Percentiles rank a stretch among this genome's conserved stretches.
Conservation (phyloP, 1,284 basidiomycete genomes). For the Taiwanofungus camphoratus region DNA sequence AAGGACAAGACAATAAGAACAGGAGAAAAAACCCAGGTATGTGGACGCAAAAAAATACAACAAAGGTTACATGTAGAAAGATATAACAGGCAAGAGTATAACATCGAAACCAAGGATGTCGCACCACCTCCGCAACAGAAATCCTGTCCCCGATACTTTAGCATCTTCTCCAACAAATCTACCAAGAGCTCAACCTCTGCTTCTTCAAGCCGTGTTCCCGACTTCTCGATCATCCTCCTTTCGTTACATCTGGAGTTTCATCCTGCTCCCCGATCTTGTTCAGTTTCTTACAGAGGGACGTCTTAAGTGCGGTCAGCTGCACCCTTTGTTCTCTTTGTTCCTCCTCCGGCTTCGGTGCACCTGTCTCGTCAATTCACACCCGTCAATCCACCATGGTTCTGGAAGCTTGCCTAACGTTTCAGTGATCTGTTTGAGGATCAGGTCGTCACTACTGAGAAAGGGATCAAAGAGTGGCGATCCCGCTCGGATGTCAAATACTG, state of each 20-base stretch:
- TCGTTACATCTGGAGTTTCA: constrained; percentile 8
- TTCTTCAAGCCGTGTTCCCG: constrained; percentile 23
- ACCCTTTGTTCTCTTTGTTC: background rate
- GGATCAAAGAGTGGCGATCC: constrained; percentile 8
- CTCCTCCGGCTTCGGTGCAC: constrained; percentile 1
- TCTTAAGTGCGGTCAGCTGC: constrained; percentile 1
- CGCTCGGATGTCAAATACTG: constrained; percentile 8
- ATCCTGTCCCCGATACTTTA: constrained; percentile 36
- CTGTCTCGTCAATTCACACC: constrained; percentile 7
- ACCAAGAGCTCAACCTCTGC: constrained; percentile 30
- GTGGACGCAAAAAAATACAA: too few species aligned
- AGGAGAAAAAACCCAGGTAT: too few species aligned
- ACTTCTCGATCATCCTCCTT: constrained; percentile 29
- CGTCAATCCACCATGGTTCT: constrained; percentile 6
- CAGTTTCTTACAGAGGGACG: constrained; percentile 24
- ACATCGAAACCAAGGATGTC: constrained; percentile 40
- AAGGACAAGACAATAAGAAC: too few species aligned
- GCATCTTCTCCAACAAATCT: constrained; percentile 34
- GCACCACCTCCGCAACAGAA: constrained; percentile 27
- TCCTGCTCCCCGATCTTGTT: constrained; percentile 24
- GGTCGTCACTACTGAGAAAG: constrained; percentile 4
- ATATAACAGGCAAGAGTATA: too few species aligned
- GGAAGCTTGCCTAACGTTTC: constrained; percentile 5
- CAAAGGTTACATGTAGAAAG: too few species aligned
- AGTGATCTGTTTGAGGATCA: constrained; percentile 4